These are phyloP conservation scores for Artemisia tridentata DNA, from an alignment of 129 eudicot species.

Conservation along the genomic window DNA sequence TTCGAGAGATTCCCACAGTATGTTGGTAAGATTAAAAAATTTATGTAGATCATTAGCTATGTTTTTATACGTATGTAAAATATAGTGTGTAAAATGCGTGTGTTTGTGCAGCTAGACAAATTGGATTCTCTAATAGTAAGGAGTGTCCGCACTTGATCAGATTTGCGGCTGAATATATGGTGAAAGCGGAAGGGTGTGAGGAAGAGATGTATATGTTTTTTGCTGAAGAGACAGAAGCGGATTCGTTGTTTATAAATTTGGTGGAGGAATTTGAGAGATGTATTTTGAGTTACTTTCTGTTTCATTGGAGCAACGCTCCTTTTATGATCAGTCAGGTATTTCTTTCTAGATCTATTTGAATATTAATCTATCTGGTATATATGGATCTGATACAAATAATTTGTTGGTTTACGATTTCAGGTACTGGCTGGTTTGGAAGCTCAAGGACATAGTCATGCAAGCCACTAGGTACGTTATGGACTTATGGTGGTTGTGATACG, in stretches of 20 bases:
- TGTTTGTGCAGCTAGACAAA: slow-evolving; percentile 76
- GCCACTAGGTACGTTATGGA: slow-evolving; percentile 67
- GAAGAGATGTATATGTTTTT: slow-evolving; percentile 71
- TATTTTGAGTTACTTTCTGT: slow-evolving; percentile 89
- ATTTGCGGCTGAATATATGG: slow-evolving; percentile 68
- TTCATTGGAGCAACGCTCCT: slow-evolving; percentile 84
- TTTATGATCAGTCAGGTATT: slow-evolving; percentile 75
- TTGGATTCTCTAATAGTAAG: slow-evolving; percentile 61
- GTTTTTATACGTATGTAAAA: background rate
- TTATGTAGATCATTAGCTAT: background rate
- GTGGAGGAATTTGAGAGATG: slow-evolving; percentile 96
- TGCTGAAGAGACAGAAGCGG: slow-evolving; percentile 62
- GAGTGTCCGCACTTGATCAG: slow-evolving; percentile 71
- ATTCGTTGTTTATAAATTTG: slow-evolving; percentile 84
- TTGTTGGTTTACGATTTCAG: slow-evolving; percentile 36
- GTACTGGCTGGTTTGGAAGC: slow-evolving; percentile 62
- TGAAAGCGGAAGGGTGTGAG: slow-evolving; percentile 76
- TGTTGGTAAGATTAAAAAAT: slow-evolving; percentile 66
- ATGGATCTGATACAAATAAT: background rate
- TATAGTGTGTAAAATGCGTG: background rate
- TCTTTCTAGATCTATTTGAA: background rate
- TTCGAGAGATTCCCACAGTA: slow-evolving; percentile 82
- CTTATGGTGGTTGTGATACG: background rate
- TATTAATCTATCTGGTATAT: background rate
- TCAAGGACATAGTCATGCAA: slow-evolving; percentile 83